Conservation (phyloP, 352 stramenopile species). For the Globisporangium carolinianum region DNA sequence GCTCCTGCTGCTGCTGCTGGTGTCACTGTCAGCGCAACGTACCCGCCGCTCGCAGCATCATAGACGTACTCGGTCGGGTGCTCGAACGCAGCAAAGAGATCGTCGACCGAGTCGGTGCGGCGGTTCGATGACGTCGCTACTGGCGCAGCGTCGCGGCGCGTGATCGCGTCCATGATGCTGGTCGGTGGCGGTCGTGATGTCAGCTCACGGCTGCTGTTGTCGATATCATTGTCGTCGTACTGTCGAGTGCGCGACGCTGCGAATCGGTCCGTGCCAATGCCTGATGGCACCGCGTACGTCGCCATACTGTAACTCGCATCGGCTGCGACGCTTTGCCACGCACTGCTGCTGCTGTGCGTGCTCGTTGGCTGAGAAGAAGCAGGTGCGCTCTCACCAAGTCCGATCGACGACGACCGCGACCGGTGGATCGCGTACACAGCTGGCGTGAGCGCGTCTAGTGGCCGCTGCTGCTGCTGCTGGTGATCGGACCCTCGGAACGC, state of each 20-base stretch:
- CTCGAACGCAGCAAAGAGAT: constrained; percentile 75
- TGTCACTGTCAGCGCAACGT: constrained; percentile 26
- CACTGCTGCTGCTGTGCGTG: constrained; percentile 10
- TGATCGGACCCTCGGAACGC: background rate
- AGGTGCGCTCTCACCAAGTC: constrained; percentile 10
- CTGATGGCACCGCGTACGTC: constrained; percentile 39
- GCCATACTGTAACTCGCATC: constrained; percentile 17
- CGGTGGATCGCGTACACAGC: constrained; percentile 3
- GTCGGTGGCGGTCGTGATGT: background rate
- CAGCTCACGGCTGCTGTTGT: background rate
- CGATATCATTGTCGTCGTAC: constrained; percentile 1
- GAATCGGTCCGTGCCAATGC: constrained; percentile 11
- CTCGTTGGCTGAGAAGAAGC: background rate
- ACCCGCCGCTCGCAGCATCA: constrained; percentile 44
- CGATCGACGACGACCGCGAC: constrained; percentile 10
- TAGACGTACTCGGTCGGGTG: constrained; percentile 74
- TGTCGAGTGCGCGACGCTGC: background rate
- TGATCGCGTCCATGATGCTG: constrained; percentile 53
- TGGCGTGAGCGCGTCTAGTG: background rate
- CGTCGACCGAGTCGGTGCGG: constrained; percentile 38
- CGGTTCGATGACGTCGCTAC: constrained; percentile 1
- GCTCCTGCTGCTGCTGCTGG: background rate
- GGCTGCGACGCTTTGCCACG: constrained; percentile 32
- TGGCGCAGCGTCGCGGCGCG: background rate
- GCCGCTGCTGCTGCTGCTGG: background rate